Evolutionary conservation across 768 basidiomycete species (phyloP), one percentile per base, ranked within the genome.

Genomic region (Lactifluus pinguis): DNA sequence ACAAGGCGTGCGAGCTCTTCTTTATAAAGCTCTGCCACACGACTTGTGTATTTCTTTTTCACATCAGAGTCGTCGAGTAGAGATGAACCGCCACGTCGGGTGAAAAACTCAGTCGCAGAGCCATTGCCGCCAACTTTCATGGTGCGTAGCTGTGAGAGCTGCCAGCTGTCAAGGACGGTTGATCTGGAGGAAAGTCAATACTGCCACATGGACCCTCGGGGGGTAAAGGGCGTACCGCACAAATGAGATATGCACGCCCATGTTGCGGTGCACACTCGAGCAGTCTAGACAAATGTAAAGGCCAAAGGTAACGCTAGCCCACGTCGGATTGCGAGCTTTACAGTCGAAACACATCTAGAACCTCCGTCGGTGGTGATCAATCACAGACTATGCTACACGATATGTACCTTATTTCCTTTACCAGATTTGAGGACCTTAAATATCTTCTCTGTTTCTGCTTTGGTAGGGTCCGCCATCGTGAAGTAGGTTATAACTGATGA

Each of bases 261-360:
- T 86, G 72, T 95, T 98, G 55, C 97, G 80, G 74, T 99, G 97
- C 14, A 89, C 76, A 66, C 88, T 89, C 5, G 95, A 98, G 78
- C 97, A 99, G 61, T 99, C 95, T 36, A 98, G 77, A 70, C 97
- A 99, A 69, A 99, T 94, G 74, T 98, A 98, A 14, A 98, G 86
- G 38, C 92, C 95, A 70, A 89, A 99, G 0, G 93, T 95, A 21
- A 97, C 92, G 63, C 92, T 94, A 4, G 94, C 86, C 97, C 95
- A 98, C 36, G 94, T 97, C 49, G 95, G 95, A 75, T 97, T 97
- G 68, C 93, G 87, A 50, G 95, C 94, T 68, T 83, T 81, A 72
- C 95, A 98, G 72, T 98, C 95, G 68, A 97, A 97, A 75, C 95
- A 98, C 70, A 80, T 78, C 89, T 92, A 70, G 52, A 52, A 48